Percentiles rank a stretch among this genome's conserved stretches.
These are phyloP conservation scores for Chytriomyces sp. DNA, from an alignment of 192 early-diverging fungal genomes.

Conservation along the genomic window DNA sequence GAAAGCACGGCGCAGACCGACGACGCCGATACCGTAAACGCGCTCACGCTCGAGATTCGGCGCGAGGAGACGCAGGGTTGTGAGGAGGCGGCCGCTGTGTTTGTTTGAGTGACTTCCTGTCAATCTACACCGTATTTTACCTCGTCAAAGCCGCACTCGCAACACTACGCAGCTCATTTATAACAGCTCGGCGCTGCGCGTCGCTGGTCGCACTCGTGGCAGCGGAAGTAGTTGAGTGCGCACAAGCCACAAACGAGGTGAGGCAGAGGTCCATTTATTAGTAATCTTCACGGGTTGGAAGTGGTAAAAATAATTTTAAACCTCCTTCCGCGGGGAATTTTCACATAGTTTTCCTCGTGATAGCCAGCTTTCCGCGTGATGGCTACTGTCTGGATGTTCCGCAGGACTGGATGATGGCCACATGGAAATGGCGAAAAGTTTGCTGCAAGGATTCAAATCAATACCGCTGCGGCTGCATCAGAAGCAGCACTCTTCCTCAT, in stretches of 20 bases:
- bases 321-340: neutral
- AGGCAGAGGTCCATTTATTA: neutral
- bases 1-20: neutral
- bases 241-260: neutral
- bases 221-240: neutral
- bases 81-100: no score
- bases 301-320: neutral
- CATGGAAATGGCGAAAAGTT: conserved; percentile 35
- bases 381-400: conserved; percentile 2
- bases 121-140: no score
- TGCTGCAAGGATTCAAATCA: neutral
- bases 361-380: conserved; percentile 43
- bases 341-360: conserved; percentile 9
- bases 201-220: conserved; percentile 40
- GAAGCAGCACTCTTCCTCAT: no score
- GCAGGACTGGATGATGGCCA: conserved; percentile 61
- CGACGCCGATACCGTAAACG: conserved; percentile 2
- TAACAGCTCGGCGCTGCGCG: no score
- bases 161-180: no score
- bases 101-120: no score
- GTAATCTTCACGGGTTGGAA: neutral
- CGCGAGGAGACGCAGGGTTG: conserved; percentile 5
- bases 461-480: no score
- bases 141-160: no score
- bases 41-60: conserved; percentile 24